These are phyloP conservation scores for Hypoxylon fragiforme DNA, from an alignment of 495 filamentous ascomycete genomes.

Conservation along the genomic window DNA sequence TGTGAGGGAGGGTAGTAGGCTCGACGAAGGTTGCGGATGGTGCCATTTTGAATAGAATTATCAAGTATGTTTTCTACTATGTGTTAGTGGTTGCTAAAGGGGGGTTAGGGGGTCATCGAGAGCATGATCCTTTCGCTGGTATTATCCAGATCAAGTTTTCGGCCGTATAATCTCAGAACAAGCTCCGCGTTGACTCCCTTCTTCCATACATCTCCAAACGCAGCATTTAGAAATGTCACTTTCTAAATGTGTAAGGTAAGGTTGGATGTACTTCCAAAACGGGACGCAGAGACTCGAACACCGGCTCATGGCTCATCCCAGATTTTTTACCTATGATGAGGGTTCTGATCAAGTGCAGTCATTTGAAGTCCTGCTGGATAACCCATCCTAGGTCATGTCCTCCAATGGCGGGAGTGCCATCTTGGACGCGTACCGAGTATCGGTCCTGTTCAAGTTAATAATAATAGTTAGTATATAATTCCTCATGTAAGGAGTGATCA, in stretches of 20 bases:
- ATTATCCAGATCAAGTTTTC: slow-evolving; percentile 98
- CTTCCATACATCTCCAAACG: slow-evolving; percentile 17
- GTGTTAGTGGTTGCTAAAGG: slow-evolving; percentile 31
- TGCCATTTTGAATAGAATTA: slow-evolving; percentile 67
- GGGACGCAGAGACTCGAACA: slow-evolving; percentile 38
- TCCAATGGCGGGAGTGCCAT: slow-evolving; percentile 27
- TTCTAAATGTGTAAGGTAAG: slow-evolving; percentile 1
- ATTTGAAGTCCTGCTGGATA: slow-evolving; percentile 37
- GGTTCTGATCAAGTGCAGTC: slow-evolving; percentile 38
- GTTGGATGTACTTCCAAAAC: slow-evolving; percentile 17
- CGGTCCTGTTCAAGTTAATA: slow-evolving; percentile 28
- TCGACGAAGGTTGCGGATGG: slow-evolving; percentile 61
- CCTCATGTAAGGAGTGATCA: neutral
- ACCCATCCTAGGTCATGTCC: slow-evolving; percentile 38
- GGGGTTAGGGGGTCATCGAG: slow-evolving; percentile 46
- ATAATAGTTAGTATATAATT: slow-evolving; percentile 15
- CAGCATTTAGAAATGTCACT: slow-evolving; percentile 3
- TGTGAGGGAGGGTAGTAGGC: slow-evolving; percentile 38
- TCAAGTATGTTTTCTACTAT: slow-evolving; percentile 46
- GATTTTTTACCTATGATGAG: slow-evolving; percentile 43
- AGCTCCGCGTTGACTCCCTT: slow-evolving; percentile 26
- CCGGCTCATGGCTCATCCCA: slow-evolving; percentile 43
- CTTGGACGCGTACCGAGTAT: slow-evolving; percentile 40
- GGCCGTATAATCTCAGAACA: slow-evolving; percentile 91
- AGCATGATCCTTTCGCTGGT: slow-evolving; percentile 98